These are phyloP conservation scores for Ascoidea asiatica DNA, from an alignment of 805 yeast genomes.

Conservation along the genomic window DNA sequence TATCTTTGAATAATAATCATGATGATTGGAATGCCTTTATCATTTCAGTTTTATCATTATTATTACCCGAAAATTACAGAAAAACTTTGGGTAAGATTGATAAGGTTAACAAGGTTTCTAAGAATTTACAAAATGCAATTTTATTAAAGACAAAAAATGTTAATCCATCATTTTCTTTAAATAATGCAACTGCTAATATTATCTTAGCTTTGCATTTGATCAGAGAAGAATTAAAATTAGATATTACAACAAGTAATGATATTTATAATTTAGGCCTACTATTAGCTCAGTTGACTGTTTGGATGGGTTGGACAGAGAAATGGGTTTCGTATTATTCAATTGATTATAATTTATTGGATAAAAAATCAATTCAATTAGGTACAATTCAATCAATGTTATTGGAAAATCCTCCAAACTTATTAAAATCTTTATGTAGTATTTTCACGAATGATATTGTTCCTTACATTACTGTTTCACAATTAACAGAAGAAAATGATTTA, in stretches of 20 bases:
- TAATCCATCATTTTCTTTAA: constrained; percentile 18
- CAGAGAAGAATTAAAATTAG: constrained; percentile 60
- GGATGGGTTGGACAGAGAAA: constrained; percentile 62
- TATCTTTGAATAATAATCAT: constrained; percentile 23
- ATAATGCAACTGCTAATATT: constrained; percentile 48
- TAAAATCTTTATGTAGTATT: constrained; percentile 40
- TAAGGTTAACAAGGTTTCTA: constrained; percentile 8
- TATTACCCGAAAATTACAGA: constrained; percentile 28
- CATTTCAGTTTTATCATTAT: constrained; percentile 33
- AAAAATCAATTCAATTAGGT: constrained; percentile 5
- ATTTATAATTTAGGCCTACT: constrained; percentile 33
- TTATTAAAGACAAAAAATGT: constrained; percentile 1
- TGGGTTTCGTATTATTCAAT: constrained; percentile 49
- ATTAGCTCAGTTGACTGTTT: constrained; percentile 43
- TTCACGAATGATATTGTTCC: constrained; percentile 31
- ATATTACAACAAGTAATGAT: constrained; percentile 26
- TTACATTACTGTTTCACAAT: constrained; percentile 52
- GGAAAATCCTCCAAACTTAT: constrained; percentile 45
- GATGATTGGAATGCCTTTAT: constrained; percentile 53
- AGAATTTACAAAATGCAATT: background rate
- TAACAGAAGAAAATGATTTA: constrained; percentile 47
- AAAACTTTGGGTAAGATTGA: constrained; percentile 13
- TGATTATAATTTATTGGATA: constrained; percentile 23
- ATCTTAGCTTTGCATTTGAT: constrained; percentile 60
- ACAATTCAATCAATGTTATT: constrained; percentile 13